These are phyloP conservation scores for Phaeosphaeria sp. DNA, from an alignment of 2,329 filamentous ascomycete species.

Conservation along the genomic window DNA sequence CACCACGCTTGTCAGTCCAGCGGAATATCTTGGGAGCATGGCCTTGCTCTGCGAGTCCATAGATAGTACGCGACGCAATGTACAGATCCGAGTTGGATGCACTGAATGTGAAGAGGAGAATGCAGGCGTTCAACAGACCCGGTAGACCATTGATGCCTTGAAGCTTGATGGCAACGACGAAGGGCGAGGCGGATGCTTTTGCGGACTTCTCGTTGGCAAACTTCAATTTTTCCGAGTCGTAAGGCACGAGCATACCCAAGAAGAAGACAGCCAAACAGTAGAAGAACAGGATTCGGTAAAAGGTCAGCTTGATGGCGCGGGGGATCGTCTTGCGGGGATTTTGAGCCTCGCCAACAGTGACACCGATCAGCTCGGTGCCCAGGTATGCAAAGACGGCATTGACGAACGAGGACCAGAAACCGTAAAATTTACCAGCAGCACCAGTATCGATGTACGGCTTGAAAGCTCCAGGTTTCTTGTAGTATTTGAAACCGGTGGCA, in stretches of 20 bases:
- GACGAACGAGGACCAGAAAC: constrained; percentile 72
- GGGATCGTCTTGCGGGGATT: constrained; percentile 80
- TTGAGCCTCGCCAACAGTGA: constrained; percentile 79
- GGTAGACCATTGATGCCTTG: constrained; percentile 69
- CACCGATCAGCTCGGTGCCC: constrained; percentile 74
- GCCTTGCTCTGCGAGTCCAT: constrained; percentile 74
- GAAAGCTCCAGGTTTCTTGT: constrained; percentile 54
- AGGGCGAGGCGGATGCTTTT: constrained; percentile 69
- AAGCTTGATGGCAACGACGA: constrained; percentile 73
- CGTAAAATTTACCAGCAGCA: constrained; percentile 50
- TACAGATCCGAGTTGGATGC: constrained; percentile 81
- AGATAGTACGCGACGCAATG: constrained; percentile 74
- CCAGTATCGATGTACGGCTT: constrained; percentile 46
- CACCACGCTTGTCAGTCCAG: constrained; percentile 72
- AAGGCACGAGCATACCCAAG: constrained; percentile 78
- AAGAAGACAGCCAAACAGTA: constrained; percentile 77
- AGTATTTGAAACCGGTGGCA: constrained; percentile 55
- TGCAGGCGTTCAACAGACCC: constrained; percentile 75
- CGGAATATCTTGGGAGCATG: constrained; percentile 76
- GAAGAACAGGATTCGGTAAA: constrained; percentile 83
- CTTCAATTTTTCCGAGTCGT: constrained; percentile 65
- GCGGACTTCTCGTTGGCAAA: constrained; percentile 60
- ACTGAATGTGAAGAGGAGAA: constrained; percentile 77
- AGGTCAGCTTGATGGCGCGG: constrained; percentile 78
- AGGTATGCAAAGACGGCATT: constrained; percentile 81